Evolutionary conservation across 805 yeast genomes (phyloP), one percentile per base, ranked within the genome.

Genomic region (Saturnispora kantuleensis): DNA sequence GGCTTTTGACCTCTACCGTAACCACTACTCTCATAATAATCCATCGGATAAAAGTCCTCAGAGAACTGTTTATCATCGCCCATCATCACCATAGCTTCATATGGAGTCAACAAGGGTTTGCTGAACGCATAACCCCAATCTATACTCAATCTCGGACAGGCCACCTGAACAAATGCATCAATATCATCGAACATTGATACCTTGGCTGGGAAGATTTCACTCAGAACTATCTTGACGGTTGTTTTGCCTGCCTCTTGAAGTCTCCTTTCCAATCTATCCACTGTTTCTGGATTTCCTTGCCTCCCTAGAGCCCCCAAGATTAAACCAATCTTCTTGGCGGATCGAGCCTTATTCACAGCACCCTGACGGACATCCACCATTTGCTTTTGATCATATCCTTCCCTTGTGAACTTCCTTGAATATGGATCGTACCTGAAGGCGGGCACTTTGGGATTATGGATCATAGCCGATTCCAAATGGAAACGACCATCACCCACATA

Each of bases 91-190:
- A 85, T 87, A 0, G 96, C 87, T 59, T 93, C 98, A 59, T 93
- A 93, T 0, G 98, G 98, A 0, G 98, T 90, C 47, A 93, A 65
- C 36, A 93, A 66, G 0, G 98, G 98, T 57, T 84, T 84, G 47
- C 79, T 79, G 58, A 93, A 93, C 0, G 98, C 98, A 61, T 93
- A 93, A 0, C 98, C 98, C 98, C 98, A 93, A 62, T 93, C 98
- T 35, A 93, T 90, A 2, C 96, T 86, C 38, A 93, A 67, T 56
- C 98, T 71, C 0, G 98, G 98, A 60, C 98, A 93, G 0, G 98
- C 98, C 3, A 93, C 95, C 63, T 93, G 98, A 11, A 93, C 84
- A 71, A 93, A 93, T 2, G 89, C 95, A 63, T 93, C 98, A 13
- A 90, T 77, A 56, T 86, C 93, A 55, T 86, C 89, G 63, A 93